Percentiles rank a stretch among this genome's conserved stretches.
Evolutionary conservation across 1,284 basidiomycete genomes (phyloP).

Genomic region (Abortiporus biennis): DNA sequence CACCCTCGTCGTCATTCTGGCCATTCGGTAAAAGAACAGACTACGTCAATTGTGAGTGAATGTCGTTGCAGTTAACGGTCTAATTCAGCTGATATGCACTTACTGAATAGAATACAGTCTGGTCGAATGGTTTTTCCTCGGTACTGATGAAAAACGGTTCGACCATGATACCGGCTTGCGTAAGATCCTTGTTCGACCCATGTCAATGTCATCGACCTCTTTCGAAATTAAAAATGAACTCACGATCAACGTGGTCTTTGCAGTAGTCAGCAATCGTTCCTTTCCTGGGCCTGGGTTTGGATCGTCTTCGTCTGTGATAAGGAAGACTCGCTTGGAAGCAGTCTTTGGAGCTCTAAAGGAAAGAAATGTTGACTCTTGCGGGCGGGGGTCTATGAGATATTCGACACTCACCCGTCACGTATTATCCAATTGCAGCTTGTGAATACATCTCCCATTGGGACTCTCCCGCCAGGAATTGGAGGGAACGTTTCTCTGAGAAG

Average conservation of each 20-base stretch:
- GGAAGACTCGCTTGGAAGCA: constrained; percentile 86
- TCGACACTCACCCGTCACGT: constrained; percentile 65
- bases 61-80: constrained; percentile 5
- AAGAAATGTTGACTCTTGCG: constrained; percentile 1
- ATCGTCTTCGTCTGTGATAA: constrained; percentile 88
- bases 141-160: constrained; percentile 92
- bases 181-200: constrained; percentile 78
- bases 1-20: constrained; percentile 40
- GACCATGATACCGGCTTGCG: constrained; percentile 74
- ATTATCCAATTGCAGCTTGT: constrained; percentile 84
- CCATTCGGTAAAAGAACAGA: constrained; percentile 55
- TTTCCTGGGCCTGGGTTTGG: constrained; percentile 42
- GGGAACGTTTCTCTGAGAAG: constrained; percentile 56
- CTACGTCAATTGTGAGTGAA: too few relatives aligned
- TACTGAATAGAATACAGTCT: constrained; percentile 83
- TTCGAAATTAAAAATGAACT: constrained; percentile 13
- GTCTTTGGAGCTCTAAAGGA: constrained; percentile 69
- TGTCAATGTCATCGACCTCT: too few relatives aligned
- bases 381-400: not conserved
- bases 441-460: constrained; percentile 80
- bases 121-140: constrained; percentile 64
- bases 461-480: constrained; percentile 44
- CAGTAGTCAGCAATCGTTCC: constrained; percentile 52
- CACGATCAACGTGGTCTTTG: constrained; percentile 65
- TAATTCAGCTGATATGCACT: too few relatives aligned